Evolutionary conservation across 495 filamentous ascomycete species (phyloP), one percentile per base, ranked within the genome.

Genomic region (Margaritispora aquatica): DNA sequence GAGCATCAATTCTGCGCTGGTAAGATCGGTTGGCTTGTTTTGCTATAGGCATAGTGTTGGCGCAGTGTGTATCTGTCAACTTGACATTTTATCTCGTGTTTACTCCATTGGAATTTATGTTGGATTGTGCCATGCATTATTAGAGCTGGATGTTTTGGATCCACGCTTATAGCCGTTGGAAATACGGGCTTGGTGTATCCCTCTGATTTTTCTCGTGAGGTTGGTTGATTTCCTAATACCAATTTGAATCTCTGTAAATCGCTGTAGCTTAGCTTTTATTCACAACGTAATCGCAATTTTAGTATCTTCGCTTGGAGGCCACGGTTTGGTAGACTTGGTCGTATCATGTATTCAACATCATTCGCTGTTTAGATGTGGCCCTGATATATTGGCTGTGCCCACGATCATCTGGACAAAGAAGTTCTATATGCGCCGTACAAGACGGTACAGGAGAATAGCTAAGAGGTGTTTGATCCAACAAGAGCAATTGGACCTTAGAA

Each of bases 201-300:
- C 17, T 65, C 68, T 64, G 71, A 74, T 55, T 70, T 64, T 22
- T 74, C 73, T 41, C 66, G 68, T 29, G 71, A 74, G 41, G 71
- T 71, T 53, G 50, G 66, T 60, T 38, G 4, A 26, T 41, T 41
- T 48, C 22, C 23, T 31, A n/a, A n/a, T n/a, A n/a, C 5, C 38
- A 20, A 11, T 8, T 26, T 20, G 2, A 29, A 22, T 11, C 9
- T 4, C 15, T 22, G 49, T 26, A 24, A 34, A 20, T 20, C 26
- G 5, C 29, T 21, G 22, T 23, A 9, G 38, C 21, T 7, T 47
- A 74, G 71, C 69, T 5, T 71, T 74, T 36, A 64, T 70, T 56
- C 62, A 71, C 9, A 74, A 74, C 22, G 67, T 68, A 38, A 54
- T 71, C 20, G 66, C 70, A 11, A 60, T 67, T 11, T 59, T 70